These are phyloP conservation scores for Yamadazyma atmosphaerica DNA, from an alignment of 1,139 yeast genomes.

Conservation along the genomic window DNA sequence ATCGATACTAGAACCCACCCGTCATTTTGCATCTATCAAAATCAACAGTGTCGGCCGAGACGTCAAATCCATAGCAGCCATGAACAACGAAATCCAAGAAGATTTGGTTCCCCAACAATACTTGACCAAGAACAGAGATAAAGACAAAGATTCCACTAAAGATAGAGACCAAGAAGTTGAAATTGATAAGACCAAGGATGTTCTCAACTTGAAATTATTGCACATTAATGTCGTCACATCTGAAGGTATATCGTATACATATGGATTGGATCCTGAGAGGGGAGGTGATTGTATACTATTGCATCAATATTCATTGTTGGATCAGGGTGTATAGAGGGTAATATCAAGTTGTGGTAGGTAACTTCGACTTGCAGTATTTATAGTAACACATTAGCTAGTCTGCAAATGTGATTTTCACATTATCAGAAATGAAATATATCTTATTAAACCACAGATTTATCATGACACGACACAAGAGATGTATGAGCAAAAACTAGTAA, in stretches of 20 bases:
- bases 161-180: conserved; percentile 11
- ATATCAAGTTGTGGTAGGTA: too few relatives aligned
- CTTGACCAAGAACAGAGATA: conserved; percentile 21
- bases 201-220: conserved; percentile 49
- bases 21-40: conserved; percentile 92
- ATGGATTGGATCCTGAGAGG: conserved; percentile 80
- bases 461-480: too few relatives aligned
- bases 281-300: conserved; percentile 91
- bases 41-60: conserved; percentile 67
- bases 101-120: conserved; percentile 40
- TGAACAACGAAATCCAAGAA: conserved; percentile 45
- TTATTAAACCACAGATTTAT: too few relatives aligned
- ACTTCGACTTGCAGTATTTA: too few relatives aligned
- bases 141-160: conserved; percentile 15
- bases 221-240: conserved; percentile 81
- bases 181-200: conserved; percentile 26
- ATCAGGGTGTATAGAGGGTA: background rate
- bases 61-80: conserved; percentile 62
- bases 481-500: too few relatives aligned
- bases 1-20: conserved; percentile 84
- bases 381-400: too few relatives aligned
- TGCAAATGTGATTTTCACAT: too few relatives aligned
- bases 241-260: conserved; percentile 83
- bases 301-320: conserved; percentile 55
- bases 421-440: too few relatives aligned